Evolutionary conservation across 495 filamentous ascomycete genomes (phyloP).

Genomic region (Antarctomyces pellizariae): DNA sequence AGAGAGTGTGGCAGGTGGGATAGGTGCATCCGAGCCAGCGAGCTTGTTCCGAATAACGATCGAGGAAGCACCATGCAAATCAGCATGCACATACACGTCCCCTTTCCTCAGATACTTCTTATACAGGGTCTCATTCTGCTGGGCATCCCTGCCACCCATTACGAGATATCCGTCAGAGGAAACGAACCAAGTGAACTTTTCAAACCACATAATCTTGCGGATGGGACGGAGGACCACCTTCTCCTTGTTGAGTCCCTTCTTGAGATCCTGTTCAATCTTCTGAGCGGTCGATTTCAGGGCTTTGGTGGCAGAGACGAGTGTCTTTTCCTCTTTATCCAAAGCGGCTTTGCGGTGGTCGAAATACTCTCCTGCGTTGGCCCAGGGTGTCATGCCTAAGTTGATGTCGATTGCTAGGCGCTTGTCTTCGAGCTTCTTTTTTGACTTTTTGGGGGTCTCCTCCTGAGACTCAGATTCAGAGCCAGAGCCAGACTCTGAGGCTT

Average conservation of each 20-base stretch:
- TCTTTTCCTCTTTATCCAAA: constrained; percentile 69
- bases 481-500: constrained; percentile 38
- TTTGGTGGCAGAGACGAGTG: constrained; percentile 53
- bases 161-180: constrained; percentile 91
- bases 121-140: constrained; percentile 84
- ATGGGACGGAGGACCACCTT: constrained; percentile 71
- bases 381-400: constrained; percentile 57
- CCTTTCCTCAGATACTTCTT: constrained; percentile 63
- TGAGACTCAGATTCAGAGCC: constrained; percentile 35
- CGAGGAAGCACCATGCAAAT: constrained; percentile 59
- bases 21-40: constrained; percentile 50
- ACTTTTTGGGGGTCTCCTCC: constrained; percentile 14
- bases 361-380: constrained; percentile 76
- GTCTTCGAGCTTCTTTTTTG: constrained; percentile 16
- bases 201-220: constrained; percentile 73
- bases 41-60: constrained; percentile 73
- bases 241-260: constrained; percentile 71
- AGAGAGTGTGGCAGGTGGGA: constrained; percentile 72
- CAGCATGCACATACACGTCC: constrained; percentile 80
- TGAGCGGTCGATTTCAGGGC: constrained; percentile 75
- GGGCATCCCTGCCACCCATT: constrained; percentile 61
- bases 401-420: constrained; percentile 52
- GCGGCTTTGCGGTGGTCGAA: constrained; percentile 71
- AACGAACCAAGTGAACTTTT: constrained; percentile 88
- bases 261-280: constrained; percentile 69